Evolutionary conservation across 2,329 filamentous ascomycete species (phyloP).

Genomic region (Eutypella sp.): DNA sequence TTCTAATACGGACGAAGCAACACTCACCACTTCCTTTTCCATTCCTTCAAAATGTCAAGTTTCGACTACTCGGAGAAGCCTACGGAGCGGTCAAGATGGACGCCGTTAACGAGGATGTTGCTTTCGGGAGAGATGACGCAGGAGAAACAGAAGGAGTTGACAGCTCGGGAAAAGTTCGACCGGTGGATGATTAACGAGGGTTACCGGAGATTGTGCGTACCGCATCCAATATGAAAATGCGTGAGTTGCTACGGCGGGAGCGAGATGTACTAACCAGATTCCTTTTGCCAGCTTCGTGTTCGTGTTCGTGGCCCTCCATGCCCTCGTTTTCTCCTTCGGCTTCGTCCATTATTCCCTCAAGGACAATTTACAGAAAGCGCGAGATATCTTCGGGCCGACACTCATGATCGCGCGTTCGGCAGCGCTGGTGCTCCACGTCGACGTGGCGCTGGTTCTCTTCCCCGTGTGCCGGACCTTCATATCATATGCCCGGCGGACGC

Average conservation of each 20-base stretch:
- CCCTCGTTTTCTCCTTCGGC: constrained; percentile 73
- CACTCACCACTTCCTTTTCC: too few relatives aligned
- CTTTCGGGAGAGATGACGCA: constrained; percentile 78
- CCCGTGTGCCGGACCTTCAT: constrained; percentile 82
- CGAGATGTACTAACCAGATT: constrained; percentile 17
- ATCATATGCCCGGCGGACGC: constrained; percentile 73
- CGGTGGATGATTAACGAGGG: constrained; percentile 89
- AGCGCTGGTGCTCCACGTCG: constrained; percentile 74
- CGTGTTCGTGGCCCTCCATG: constrained; percentile 67
- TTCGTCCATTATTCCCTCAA: constrained; percentile 77
- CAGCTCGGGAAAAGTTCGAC: constrained; percentile 67
- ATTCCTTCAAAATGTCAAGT: constrained; percentile 33
- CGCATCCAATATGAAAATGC: too few relatives aligned
- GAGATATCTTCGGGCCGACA: constrained; percentile 67
- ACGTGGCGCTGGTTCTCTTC: constrained; percentile 73
- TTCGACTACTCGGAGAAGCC: constrained; percentile 38
- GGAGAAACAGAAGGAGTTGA: constrained; percentile 64
- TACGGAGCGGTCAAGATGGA: constrained; percentile 74
- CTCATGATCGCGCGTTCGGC: constrained; percentile 73
- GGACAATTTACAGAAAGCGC: constrained; percentile 62
- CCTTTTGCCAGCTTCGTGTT: constrained; percentile 61
- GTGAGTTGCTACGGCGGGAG: constrained; percentile 8
- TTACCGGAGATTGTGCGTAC: constrained; percentile 68
- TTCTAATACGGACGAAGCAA: too few relatives aligned
- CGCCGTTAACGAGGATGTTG: constrained; percentile 75